Evolutionary conservation across 805 yeast genomes (phyloP).

Genomic region (Teunomyces aglyptinius): DNA sequence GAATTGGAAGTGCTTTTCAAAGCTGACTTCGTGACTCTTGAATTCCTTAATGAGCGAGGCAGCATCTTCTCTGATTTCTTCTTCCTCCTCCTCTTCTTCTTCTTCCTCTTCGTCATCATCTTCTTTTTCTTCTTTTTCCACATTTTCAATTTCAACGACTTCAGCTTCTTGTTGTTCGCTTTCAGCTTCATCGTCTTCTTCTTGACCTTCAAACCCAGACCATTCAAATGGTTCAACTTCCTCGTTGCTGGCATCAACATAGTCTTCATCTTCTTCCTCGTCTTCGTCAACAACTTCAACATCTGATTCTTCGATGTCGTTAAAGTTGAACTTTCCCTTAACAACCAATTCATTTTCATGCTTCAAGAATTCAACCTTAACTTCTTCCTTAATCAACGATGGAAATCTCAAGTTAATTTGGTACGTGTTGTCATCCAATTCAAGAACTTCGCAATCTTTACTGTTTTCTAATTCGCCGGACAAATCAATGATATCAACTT

Average conservation of each 20-base stretch:
- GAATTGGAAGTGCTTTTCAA: conserved; percentile 43
- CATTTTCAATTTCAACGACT: conserved; percentile 3
- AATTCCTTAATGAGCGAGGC: conserved; percentile 36
- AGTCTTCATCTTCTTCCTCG: conserved; percentile 14
- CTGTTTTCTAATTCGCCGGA: conserved; percentile 41
- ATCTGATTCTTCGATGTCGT: conserved; percentile 21
- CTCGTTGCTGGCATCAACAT: conserved; percentile 7
- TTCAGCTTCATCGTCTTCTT: conserved; percentile 15
- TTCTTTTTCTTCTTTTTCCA: conserved; percentile 16
- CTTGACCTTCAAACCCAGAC: conserved; percentile 12
- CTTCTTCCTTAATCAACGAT: conserved; percentile 38
- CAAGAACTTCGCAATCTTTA: conserved; percentile 43
- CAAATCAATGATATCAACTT: conserved; percentile 37
- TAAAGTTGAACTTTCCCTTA: conserved; percentile 38
- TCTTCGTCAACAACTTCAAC: conserved; percentile 20
- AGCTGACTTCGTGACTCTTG: conserved; percentile 38
- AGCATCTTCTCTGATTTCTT: conserved; percentile 42
- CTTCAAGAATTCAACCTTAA: conserved; percentile 39
- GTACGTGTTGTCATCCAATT: conserved; percentile 37
- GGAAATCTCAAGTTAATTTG: conserved; percentile 43
- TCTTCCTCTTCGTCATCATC: conserved; percentile 13
- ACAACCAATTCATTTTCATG: conserved; percentile 40
- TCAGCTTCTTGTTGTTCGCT: conserved; percentile 5
- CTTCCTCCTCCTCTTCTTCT: conserved; percentile 26
- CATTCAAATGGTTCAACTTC: conserved; percentile 11